These are phyloP conservation scores for Xylaria sp. DNA, from an alignment of 2,329 filamentous ascomycete species.

Conservation along the genomic window DNA sequence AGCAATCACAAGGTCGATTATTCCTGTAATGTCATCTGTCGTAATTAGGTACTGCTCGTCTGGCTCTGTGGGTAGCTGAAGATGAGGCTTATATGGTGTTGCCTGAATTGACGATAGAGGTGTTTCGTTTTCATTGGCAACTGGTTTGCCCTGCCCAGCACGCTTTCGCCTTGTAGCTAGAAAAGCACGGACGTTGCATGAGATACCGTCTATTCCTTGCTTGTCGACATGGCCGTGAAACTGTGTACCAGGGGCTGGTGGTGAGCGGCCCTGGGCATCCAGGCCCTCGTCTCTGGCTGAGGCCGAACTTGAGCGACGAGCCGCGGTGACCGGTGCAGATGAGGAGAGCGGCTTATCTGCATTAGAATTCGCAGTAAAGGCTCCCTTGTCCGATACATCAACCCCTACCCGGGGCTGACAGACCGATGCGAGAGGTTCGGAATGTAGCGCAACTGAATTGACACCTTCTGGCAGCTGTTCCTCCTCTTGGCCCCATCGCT, in stretches of 20 bases:
- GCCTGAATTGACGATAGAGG: constrained; percentile 13
- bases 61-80: not conserved
- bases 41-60: constrained; percentile 45
- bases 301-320: constrained; percentile 35
- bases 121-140: constrained; percentile 30
- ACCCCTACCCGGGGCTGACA: constrained; percentile 12
- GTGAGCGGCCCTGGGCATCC: constrained; percentile 20
- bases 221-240: constrained; percentile 28
- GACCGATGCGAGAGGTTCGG: constrained; percentile 35
- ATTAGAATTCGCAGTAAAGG: not conserved
- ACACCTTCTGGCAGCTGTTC: constrained; percentile 27
- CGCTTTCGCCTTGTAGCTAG: constrained; percentile 42
- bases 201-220: constrained; percentile 42
- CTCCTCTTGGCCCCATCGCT: constrained; percentile 8
- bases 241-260: constrained; percentile 8
- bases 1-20: constrained; percentile 48
- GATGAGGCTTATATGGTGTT: not conserved
- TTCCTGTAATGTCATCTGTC: constrained; percentile 45
- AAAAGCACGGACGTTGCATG: constrained; percentile 44
- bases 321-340: constrained; percentile 29
- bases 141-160: constrained; percentile 15
- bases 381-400: not conserved
- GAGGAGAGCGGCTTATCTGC: constrained; percentile 21
- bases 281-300: constrained; percentile 19
- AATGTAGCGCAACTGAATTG: constrained; percentile 19